phyloP scores from a whole-genome alignment of 1,139 yeast species.

The Blastobotrys aristatus region DNA sequence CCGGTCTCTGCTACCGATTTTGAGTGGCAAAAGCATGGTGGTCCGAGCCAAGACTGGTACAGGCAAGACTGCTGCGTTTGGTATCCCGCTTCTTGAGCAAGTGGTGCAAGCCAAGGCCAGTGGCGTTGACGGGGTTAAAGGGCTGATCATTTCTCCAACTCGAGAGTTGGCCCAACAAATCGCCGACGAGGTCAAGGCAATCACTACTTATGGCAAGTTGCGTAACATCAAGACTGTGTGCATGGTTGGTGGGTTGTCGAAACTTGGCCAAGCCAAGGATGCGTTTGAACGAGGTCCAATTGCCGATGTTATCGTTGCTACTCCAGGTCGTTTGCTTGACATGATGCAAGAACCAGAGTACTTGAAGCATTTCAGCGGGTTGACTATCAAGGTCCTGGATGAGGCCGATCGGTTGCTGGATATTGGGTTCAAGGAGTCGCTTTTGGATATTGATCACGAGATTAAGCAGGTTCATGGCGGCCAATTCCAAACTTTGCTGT shows the following conservation, averaged over 20 bases:
- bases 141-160: constrained; percentile 82
- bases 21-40: constrained; percentile 56
- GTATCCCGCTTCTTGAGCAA: constrained; percentile 69
- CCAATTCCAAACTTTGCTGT: constrained; percentile 55
- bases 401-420: constrained; percentile 85
- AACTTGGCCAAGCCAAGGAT: constrained; percentile 36
- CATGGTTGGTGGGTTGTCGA: constrained; percentile 50
- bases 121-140: constrained; percentile 35
- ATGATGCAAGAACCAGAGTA: constrained; percentile 44
- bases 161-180: constrained; percentile 90
- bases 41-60: constrained; percentile 95
- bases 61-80: constrained; percentile 87
- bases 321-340: constrained; percentile 84
- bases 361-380: constrained; percentile 45
- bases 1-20: constrained; percentile 61
- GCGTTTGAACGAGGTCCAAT: constrained; percentile 25
- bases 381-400: constrained; percentile 69
- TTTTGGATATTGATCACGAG: constrained; percentile 49
- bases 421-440: constrained; percentile 65
- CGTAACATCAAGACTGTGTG: constrained; percentile 36
- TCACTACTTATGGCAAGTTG: constrained; percentile 35
- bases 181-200: constrained; percentile 51
- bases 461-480: constrained; percentile 35
- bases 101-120: constrained; percentile 37
- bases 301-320: constrained; percentile 67